These are phyloP conservation scores for Pholiota microspora DNA, from an alignment of 768 basidiomycete species.

Conservation along the genomic window DNA sequence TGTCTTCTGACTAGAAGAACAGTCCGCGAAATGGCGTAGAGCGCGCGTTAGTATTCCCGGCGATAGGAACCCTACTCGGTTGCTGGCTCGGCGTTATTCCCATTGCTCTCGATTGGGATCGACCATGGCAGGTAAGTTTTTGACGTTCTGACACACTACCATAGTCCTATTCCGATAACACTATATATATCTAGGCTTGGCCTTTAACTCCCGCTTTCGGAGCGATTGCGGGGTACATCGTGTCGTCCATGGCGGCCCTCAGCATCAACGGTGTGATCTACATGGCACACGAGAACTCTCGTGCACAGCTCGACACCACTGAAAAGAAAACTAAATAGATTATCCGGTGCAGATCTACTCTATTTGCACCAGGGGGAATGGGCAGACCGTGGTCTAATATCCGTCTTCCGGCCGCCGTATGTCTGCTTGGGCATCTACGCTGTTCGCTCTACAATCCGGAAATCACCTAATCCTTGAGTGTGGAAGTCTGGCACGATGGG, in stretches of 20 bases:
- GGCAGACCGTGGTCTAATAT: slow-evolving; percentile 1
- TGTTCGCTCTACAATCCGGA: slow-evolving; percentile 40
- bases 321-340: slow-evolving; percentile 16
- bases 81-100: slow-evolving; percentile 82
- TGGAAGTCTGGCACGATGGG: slow-evolving; percentile 79
- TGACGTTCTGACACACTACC: background rate
- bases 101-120: slow-evolving; percentile 93
- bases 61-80: slow-evolving; percentile 68
- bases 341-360: slow-evolving; percentile 12
- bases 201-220: slow-evolving; percentile 78
- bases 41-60: slow-evolving; percentile 76
- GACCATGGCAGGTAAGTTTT: slow-evolving; percentile 87
- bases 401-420: background rate
- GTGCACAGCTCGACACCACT: slow-evolving; percentile 12
- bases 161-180: slow-evolving; percentile 6
- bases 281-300: slow-evolving; percentile 37
- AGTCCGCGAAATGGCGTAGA: slow-evolving; percentile 63
- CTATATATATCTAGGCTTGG: slow-evolving; percentile 56
- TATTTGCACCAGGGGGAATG: background rate
- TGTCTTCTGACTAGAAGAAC: slow-evolving; percentile 28
- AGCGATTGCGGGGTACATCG: slow-evolving; percentile 64
- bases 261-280: slow-evolving; percentile 35
- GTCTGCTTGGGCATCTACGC: slow-evolving; percentile 11
- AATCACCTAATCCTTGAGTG: slow-evolving; percentile 78
- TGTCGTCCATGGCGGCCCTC: slow-evolving; percentile 57